phyloP scores from a whole-genome alignment of 164 flowering plant genomes.

The Paratinospora sagittata region DNA sequence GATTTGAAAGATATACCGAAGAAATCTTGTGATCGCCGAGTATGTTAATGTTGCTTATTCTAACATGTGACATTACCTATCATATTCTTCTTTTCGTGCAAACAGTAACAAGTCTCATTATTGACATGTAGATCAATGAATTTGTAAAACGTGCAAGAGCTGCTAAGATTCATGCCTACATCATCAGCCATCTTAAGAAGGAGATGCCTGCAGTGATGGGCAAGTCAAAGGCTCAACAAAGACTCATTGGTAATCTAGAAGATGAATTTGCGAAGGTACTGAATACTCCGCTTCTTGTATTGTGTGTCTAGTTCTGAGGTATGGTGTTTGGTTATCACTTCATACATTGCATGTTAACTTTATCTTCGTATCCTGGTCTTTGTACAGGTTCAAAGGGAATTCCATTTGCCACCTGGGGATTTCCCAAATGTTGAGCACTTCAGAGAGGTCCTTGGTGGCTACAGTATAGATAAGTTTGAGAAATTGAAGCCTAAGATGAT shows the following conservation, averaged over 20 bases:
- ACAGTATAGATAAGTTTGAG: constrained; percentile 84
- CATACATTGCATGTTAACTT: not conserved
- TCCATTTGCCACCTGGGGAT: constrained; percentile 59
- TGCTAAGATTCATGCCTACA: constrained; percentile 94
- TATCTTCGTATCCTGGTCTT: not conserved
- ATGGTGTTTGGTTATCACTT: not conserved
- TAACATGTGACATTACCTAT: not conserved
- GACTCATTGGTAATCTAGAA: constrained; percentile 71
- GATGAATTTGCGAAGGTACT: constrained; percentile 80
- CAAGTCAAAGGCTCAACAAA: constrained; percentile 82
- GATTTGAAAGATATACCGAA: constrained; percentile 92
- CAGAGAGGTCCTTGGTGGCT: constrained; percentile 63
- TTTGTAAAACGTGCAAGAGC: constrained; percentile 98
- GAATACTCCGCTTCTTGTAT: constrained; percentile 4
- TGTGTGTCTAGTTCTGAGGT: not conserved
- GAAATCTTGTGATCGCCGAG: constrained; percentile 96
- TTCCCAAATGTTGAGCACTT: constrained; percentile 87
- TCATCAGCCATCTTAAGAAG: constrained; percentile 84
- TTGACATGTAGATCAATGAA: constrained; percentile 67
- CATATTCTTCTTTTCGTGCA: not conserved
- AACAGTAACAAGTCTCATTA: not conserved
- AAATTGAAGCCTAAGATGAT: constrained; percentile 87
- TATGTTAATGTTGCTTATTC: constrained; percentile 28
- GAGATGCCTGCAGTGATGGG: constrained; percentile 98
- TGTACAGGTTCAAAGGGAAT: constrained; percentile 72